These are phyloP conservation scores for Hypoxylon intermedium DNA, from an alignment of 495 filamentous ascomycete genomes.

Conservation along the genomic window DNA sequence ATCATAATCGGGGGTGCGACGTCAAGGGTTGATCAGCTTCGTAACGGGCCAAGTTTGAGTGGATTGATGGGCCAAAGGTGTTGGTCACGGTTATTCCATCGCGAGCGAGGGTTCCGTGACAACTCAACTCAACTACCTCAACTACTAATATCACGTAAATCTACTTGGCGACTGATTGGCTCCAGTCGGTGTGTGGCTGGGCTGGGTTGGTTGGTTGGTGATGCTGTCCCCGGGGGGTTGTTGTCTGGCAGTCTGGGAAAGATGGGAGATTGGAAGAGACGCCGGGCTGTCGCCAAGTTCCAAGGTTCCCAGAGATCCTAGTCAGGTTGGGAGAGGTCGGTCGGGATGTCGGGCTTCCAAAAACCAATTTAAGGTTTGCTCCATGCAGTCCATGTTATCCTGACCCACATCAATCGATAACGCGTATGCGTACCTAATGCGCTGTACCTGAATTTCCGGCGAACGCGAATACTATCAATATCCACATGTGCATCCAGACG, in stretches of 20 bases:
- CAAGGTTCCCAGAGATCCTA: neutral
- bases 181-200: slow-evolving; percentile 8
- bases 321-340: slow-evolving; percentile 27
- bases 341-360: slow-evolving; percentile 31
- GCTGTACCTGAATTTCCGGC: slow-evolving; percentile 14
- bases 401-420: neutral
- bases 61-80: slow-evolving; percentile 16
- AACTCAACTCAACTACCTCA: too few relatives aligned
- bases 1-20: slow-evolving; percentile 38
- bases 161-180: slow-evolving; percentile 18
- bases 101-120: slow-evolving; percentile 16
- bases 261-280: slow-evolving; percentile 9
- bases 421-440: too few relatives aligned
- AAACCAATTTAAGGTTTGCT: slow-evolving; percentile 30
- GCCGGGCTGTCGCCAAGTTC: neutral
- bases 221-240: neutral
- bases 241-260: neutral
- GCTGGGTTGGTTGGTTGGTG: slow-evolving; percentile 2
- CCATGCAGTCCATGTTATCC: slow-evolving; percentile 14
- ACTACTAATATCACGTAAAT: slow-evolving; percentile 27
- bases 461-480: too few relatives aligned
- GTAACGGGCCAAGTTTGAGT: slow-evolving; percentile 23
- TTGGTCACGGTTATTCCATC: slow-evolving; percentile 29
- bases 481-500: too few relatives aligned
- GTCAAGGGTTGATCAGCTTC: slow-evolving; percentile 24